Percentiles rank a stretch among this genome's conserved stretches.
Conservation (phyloP, 1,284 basidiomycete species). For the Cryptococcus amylolentus region DNA sequence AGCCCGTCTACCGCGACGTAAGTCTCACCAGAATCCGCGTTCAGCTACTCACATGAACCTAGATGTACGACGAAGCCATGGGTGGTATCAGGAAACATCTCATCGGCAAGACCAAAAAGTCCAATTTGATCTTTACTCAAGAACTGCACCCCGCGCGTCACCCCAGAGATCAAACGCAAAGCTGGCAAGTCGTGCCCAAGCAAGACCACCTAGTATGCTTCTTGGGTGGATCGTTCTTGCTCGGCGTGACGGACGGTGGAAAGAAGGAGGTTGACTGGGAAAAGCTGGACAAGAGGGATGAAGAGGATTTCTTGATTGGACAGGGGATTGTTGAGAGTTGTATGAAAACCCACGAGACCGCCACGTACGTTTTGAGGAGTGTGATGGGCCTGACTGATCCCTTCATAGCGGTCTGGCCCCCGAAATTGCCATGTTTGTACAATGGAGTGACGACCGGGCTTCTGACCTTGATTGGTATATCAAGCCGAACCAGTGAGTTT, state of each 20-base stretch:
- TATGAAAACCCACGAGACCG: constrained; percentile 78
- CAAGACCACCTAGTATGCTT: constrained; percentile 97
- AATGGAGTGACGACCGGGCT: constrained; percentile 50
- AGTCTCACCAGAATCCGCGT: constrained; percentile 20
- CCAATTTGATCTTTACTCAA: constrained; percentile 70
- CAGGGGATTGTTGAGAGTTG: constrained; percentile 80
- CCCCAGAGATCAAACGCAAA: constrained; percentile 49
- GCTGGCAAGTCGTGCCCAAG: constrained; percentile 72
- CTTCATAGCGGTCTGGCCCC: constrained; percentile 68
- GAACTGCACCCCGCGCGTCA: constrained; percentile 59
- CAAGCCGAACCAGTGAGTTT: constrained; percentile 52
- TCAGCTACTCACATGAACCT: not conserved
- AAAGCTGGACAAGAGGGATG: constrained; percentile 55
- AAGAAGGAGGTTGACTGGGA: constrained; percentile 48
- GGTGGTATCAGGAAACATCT: constrained; percentile 73
- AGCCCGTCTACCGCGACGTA: constrained; percentile 72
- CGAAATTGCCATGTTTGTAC: constrained; percentile 75
- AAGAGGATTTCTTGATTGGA: constrained; percentile 77
- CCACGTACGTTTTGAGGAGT: constrained; percentile 61
- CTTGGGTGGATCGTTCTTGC: constrained; percentile 83
- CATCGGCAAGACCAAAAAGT: constrained; percentile 60
- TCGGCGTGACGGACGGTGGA: constrained; percentile 74
- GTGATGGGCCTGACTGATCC: not conserved
- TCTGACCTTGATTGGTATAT: constrained; percentile 77
- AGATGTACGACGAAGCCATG: constrained; percentile 88